Percentiles rank a stretch among this genome's conserved stretches.
Conservation (phyloP, 495 filamentous ascomycete genomes). For the Lindgomyces ingoldianus region DNA sequence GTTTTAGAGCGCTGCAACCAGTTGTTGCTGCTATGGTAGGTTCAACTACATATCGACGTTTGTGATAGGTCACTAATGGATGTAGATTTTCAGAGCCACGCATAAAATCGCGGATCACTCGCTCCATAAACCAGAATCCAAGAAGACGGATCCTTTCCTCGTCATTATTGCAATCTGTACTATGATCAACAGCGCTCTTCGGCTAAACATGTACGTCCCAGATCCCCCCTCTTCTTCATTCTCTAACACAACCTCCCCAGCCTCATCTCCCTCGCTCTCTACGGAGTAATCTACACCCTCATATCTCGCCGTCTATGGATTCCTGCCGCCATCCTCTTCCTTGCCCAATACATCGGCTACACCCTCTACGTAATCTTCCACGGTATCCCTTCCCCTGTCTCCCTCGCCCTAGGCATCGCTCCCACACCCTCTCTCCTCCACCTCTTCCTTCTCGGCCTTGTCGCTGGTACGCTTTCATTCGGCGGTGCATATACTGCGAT, state of each 20-base stretch:
- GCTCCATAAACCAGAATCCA: slow-evolving; percentile 37
- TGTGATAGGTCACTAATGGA: no score
- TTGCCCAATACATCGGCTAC: slow-evolving; percentile 44
- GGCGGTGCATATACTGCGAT: slow-evolving; percentile 48
- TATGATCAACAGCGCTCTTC: slow-evolving; percentile 43
- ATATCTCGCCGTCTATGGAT: slow-evolving; percentile 38
- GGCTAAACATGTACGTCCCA: slow-evolving; percentile 43
- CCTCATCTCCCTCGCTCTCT: slow-evolving; percentile 46
- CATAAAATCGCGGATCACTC: slow-evolving; percentile 46
- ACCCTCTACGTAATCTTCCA: slow-evolving; percentile 43
- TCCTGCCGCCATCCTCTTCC: slow-evolving; percentile 38
- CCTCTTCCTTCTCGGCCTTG: slow-evolving; percentile 46
- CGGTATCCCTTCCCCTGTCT: slow-evolving; percentile 43
- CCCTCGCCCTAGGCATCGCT: slow-evolving; percentile 47
- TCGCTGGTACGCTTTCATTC: slow-evolving; percentile 45
- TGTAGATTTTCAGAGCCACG: slow-evolving; percentile 43
- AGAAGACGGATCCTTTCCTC: slow-evolving; percentile 43
- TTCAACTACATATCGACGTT: background rate
- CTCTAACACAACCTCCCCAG: slow-evolving; percentile 20
- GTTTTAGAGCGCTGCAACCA: slow-evolving; percentile 45
- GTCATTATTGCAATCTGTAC: slow-evolving; percentile 44
- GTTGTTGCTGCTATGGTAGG: slow-evolving; percentile 47
- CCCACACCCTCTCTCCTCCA: slow-evolving; percentile 40
- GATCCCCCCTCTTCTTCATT: slow-evolving; percentile 3
- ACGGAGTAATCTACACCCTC: slow-evolving; percentile 42